These are phyloP conservation scores for Schizochytrium sp. DNA, from an alignment of 108 stramenopile genomes.

Conservation along the genomic window DNA sequence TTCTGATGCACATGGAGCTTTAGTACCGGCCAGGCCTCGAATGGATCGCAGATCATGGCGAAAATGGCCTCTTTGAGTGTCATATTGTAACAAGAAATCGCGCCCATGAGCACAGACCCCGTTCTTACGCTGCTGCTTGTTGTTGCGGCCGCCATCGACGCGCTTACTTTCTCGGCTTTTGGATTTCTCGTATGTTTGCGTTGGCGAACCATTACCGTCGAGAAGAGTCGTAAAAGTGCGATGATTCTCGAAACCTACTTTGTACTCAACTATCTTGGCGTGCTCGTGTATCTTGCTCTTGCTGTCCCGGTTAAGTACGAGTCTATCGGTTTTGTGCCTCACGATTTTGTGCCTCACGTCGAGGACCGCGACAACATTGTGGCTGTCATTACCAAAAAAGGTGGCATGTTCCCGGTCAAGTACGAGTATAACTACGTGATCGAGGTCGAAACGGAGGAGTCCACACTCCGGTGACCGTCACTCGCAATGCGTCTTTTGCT, in stretches of 20 bases:
- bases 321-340: neutral
- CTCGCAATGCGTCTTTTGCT: neutral
- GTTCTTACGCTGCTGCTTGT: too few relatives aligned
- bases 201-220: neutral
- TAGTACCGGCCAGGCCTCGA: too few relatives aligned
- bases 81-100: too few relatives aligned
- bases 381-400: neutral
- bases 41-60: too few relatives aligned
- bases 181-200: neutral
- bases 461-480: neutral
- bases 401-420: neutral
- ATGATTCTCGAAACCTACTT: neutral
- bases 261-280: neutral
- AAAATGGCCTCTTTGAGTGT: too few relatives aligned
- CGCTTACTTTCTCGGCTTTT: neutral
- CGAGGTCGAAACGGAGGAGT: neutral
- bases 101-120: too few relatives aligned
- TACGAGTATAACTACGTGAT: neutral
- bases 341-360: neutral
- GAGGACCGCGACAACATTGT: neutral
- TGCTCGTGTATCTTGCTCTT: neutral
- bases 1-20: too few relatives aligned
- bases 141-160: too few relatives aligned
- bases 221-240: neutral
- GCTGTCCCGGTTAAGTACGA: neutral